A percentile compares a stretch with the other conserved stretches of the same genome.
Evolutionary conservation across 75 land plant genomes (phyloP).

Genomic region (Cunninghamia lanceolata): DNA sequence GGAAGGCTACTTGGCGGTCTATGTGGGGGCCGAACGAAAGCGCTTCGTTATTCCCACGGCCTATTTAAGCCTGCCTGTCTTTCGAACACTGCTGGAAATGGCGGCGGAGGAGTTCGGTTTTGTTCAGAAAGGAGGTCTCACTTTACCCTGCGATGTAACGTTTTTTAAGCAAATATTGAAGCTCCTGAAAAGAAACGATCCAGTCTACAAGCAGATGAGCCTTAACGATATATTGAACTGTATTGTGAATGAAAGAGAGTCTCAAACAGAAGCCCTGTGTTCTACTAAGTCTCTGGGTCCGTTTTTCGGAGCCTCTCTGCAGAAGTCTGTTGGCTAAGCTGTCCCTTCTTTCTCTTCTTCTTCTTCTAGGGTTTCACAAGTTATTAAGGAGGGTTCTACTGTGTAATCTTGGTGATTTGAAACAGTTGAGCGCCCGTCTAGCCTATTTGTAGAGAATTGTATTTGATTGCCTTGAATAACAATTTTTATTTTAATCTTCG

Average conservation of each 20-base stretch:
- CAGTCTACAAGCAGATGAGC: neutral
- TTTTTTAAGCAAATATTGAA: conserved; percentile 31
- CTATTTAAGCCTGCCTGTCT: conserved; percentile 30
- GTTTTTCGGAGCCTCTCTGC: neutral
- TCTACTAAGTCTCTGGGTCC: neutral
- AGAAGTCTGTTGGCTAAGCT: neutral
- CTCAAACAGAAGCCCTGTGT: neutral
- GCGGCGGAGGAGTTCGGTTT: conserved; percentile 57
- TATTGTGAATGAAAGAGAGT: neutral
- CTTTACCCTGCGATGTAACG: conserved; percentile 41
- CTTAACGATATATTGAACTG: neutral
- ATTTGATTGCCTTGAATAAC: no score
- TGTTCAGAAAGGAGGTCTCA: conserved; percentile 30
- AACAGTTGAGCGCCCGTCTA: no score
- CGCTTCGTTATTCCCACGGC: conserved; percentile 43
- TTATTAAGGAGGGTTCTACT: no score
- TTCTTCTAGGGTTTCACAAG: neutral
- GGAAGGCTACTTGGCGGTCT: conserved; percentile 40
- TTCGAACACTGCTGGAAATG: conserved; percentile 24
- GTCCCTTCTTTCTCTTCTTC: neutral
- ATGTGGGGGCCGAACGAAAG: conserved; percentile 37
- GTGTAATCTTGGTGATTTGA: no score
- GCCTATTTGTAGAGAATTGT: no score
- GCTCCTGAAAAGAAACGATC: conserved; percentile 10
- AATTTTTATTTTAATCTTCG: no score